Evolutionary conservation across 345 rosid genomes (phyloP).

Genomic region (Eutrema yunnanense): DNA sequence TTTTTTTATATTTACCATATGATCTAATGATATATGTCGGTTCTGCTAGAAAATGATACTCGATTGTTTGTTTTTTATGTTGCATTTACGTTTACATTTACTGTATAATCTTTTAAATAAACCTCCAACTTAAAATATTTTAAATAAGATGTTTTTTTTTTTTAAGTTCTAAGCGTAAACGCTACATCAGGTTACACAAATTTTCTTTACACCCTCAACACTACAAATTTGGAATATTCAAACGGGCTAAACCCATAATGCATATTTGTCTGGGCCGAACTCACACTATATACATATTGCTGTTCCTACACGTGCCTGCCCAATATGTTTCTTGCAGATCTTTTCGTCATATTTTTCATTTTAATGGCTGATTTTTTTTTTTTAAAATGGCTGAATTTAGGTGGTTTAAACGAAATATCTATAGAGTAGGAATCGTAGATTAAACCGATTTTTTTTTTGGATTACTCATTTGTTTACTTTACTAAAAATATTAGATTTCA

Average conservation of each 20-base stretch:
- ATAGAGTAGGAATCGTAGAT: background rate
- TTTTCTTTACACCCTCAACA: background rate
- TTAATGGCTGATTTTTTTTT: too few species aligned
- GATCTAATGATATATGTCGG: too few species aligned
- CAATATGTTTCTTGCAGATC: background rate
- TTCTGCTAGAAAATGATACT: too few species aligned
- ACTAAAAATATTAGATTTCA: background rate
- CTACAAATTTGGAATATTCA: background rate
- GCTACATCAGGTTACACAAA: background rate
- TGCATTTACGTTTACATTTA: too few species aligned
- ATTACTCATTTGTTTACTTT: background rate
- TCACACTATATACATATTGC: background rate
- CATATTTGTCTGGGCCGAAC: background rate
- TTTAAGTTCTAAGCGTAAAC: background rate
- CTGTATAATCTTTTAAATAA: too few species aligned
- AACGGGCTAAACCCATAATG: background rate
- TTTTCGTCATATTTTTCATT: background rate
- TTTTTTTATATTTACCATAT: too few species aligned
- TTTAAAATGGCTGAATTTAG: background rate
- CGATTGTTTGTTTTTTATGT: too few species aligned
- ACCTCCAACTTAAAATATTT: too few species aligned
- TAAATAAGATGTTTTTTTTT: too few species aligned
- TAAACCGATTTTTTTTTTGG: background rate
- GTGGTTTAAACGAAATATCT: background rate
- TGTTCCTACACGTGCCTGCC: background rate